Base-by-base conservation (phyloP, 164 flowering plant species). In the Platanus orientalis region DNA sequence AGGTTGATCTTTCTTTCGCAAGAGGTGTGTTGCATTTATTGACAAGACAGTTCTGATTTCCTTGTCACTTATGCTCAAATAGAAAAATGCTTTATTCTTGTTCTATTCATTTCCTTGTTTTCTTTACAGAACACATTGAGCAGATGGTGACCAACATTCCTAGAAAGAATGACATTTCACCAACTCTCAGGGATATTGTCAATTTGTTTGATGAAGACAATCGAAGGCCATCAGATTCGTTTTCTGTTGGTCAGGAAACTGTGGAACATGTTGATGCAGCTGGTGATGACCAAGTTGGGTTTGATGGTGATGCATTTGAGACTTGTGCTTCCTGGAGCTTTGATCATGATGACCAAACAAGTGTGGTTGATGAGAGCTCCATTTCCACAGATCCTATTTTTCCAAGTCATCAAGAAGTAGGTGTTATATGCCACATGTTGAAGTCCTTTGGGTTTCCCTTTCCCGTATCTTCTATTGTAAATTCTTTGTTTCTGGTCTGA, bases 1-100 rank as follows among this genome's bases (percentile, higher is more conserved):
- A 61, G 51, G 78, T 92, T 73, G 97, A 95, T 81, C 62, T 91
- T 54, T 79, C 92, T 66, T 87, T 88, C 81, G 87, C 86, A 34
- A 82, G 63, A 79, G 98, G 98, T 94, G 28, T 54, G 79, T 69
- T 57, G 34, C 52, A 24, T 56, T 55, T 69, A 49, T 52, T 42
- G 2, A 42, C 48, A 7, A 23, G n/a, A 47, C n/a, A 17, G 30
- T 59, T 40, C 24, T 57, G 17, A 7, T 64, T 44, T 36, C 21
- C 47, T 44, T 57, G 21, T 24, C 20, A 24, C 29, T 56, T 19
- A 2, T 47, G 27, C 24, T 20, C 5, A 26, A 47, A 66, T n/a
- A 16, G 60, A 23, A 52, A 54, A 60, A 26, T 55, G 6, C 24
- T 12, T 54, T 58, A 23, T 42, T 39, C 27, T 59, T 25, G 30